Conservation (phyloP, 345 rosid species). For the Citrus reticulata region DNA sequence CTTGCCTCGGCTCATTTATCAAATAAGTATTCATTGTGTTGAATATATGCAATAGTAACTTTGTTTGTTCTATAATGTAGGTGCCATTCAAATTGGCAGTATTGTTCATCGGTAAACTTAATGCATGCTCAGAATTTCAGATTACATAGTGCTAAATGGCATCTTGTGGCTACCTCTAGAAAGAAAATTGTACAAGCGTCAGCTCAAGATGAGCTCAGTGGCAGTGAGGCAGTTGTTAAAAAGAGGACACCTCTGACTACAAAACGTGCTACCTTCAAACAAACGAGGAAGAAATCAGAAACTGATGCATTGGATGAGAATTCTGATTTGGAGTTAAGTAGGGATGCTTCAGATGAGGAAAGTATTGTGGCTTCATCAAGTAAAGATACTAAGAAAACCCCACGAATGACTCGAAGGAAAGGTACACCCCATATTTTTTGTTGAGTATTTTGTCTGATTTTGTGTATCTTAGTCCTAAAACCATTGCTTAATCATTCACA, state of each 20-base stretch:
- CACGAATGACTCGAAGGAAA: conserved; percentile 40
- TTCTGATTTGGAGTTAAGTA: conserved; percentile 23
- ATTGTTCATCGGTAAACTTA: conserved; percentile 28
- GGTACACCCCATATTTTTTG: conserved; percentile 27
- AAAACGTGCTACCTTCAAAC: conserved; percentile 32
- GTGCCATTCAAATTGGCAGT: conserved; percentile 41
- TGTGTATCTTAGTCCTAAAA: conserved; percentile 4
- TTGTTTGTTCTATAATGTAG: conserved; percentile 28
- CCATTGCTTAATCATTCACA: conserved; percentile 16
- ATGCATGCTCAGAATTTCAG: conserved; percentile 39
- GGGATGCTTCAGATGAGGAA: conserved; percentile 31
- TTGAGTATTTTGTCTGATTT: conserved; percentile 3
- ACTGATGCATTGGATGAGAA: conserved; percentile 31
- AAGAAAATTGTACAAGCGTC: conserved; percentile 40
- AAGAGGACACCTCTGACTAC: conserved; percentile 42
- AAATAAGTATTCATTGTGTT: not conserved
- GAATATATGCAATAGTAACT: not conserved
- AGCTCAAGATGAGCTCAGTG: conserved; percentile 40
- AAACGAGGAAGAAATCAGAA: conserved; percentile 54
- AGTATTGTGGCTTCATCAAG: conserved; percentile 12
- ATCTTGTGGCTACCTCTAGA: conserved; percentile 44
- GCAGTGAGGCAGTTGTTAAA: conserved; percentile 37
- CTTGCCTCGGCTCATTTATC: not conserved
- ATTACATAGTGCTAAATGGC: conserved; percentile 43
- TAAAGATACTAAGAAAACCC: conserved; percentile 27